Base-by-base conservation (phyloP, 1,139 yeast species). In the Candida gigantensis region DNA sequence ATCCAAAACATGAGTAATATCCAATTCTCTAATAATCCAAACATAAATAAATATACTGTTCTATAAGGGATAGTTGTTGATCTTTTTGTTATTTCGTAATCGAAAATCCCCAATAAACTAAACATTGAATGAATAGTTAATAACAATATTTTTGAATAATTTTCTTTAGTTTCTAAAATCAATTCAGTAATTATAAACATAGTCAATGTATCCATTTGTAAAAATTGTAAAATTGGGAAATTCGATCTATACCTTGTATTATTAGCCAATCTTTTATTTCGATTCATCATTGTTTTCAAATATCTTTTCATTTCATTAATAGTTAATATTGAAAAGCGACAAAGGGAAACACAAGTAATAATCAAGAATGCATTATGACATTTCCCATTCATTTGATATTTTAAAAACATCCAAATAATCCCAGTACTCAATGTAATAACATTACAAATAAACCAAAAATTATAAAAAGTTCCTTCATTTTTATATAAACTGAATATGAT, bases 1-100 rank as follows among this genome's bases (percentile, higher is more conserved):
- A 28, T 24, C 46, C 46, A 42, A 30, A 45, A 45, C 5, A 31
- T 13, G 4, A 32, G 16, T 19, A 45, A 32, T n/a, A 40, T 29
- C 16, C 36, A 29, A 17, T 30, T 37, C 28, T 42, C 46, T 23
- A 40, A 28, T 5, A 43, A 13, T 1, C 43, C 43, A 28, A 41
- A 36, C 5, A 23, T n/a, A 26, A 43, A 45, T 17, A 36, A 23
- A n/a, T 37, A 29, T 6, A 23, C n/a, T 6, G 21, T 28, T 17
- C 34, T 31, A 12, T 36, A 34, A 1, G 39, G 35, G 3, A 32
- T n/a, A n/a, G n/a, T n/a, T n/a, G n/a, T 10, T 11, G 29, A 16
- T 24, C 27, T 19, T 17, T 30, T 35, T 10, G 34, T 35, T 6
- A 28, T 16, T 27, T 30, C 34, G 19, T 24, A 28, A 21, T 40